These are phyloP conservation scores for Polygonum aviculare DNA, from an alignment of 148 eudicot species.

Conservation along the genomic window DNA sequence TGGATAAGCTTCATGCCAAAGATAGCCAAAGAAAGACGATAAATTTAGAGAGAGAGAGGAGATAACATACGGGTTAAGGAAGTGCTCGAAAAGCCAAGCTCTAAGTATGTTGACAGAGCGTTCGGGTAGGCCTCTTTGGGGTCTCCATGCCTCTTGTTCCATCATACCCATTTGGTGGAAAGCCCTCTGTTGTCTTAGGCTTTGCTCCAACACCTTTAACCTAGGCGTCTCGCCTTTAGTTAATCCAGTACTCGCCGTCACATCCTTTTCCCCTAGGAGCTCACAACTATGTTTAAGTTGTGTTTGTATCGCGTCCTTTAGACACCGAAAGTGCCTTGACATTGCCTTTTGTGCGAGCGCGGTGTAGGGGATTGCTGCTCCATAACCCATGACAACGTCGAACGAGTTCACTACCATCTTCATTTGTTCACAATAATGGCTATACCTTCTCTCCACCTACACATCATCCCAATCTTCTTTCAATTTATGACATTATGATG, in stretches of 20 bases:
- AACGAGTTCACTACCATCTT: conserved; percentile 95
- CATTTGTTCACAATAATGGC: conserved; percentile 91
- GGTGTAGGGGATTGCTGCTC: conserved; percentile 83
- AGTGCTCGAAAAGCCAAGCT: conserved; percentile 97
- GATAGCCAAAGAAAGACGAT: neutral
- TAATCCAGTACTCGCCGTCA: conserved; percentile 47
- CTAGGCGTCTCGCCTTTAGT: conserved; percentile 95
- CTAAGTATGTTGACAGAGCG: conserved; percentile 75
- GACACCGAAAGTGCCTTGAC: conserved; percentile 88
- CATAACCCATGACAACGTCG: conserved; percentile 83
- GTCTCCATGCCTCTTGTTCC: conserved; percentile 96
- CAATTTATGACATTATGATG: neutral
- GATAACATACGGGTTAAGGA: conserved; percentile 85
- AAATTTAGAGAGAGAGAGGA: neutral
- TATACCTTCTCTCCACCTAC: conserved; percentile 87
- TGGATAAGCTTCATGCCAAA: neutral
- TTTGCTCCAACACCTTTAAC: conserved; percentile 69
- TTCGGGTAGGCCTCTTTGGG: conserved; percentile 91
- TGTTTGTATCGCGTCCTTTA: conserved; percentile 66
- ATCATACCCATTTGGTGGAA: conserved; percentile 95
- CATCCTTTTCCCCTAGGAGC: conserved; percentile 76
- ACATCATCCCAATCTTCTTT: neutral
- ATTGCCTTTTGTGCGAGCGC: conserved; percentile 85
- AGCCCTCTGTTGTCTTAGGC: conserved; percentile 80
- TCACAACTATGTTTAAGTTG: conserved; percentile 77